These are phyloP conservation scores for Metschnikowia koreensis DNA, from an alignment of 805 yeast genomes.

Conservation along the genomic window DNA sequence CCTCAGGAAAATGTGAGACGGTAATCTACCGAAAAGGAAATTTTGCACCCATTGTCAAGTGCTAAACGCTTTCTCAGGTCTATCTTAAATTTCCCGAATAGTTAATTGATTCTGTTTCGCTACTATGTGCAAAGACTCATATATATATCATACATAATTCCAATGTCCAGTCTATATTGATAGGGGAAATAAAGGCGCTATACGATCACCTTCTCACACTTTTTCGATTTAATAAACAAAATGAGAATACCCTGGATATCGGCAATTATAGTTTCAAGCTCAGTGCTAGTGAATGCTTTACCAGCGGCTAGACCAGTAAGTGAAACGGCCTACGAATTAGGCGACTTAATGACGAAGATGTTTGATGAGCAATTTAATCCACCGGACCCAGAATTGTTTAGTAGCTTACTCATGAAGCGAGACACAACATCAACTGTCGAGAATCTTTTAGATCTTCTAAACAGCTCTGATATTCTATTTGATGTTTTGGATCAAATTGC, in stretches of 20 bases:
- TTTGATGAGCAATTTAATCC: slow-evolving; percentile 7
- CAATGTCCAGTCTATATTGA: too few relatives aligned
- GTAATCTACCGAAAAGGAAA: slow-evolving; percentile 11
- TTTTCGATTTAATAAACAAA: neutral
- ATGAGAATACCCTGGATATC: slow-evolving; percentile 17
- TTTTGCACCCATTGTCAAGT: slow-evolving; percentile 12
- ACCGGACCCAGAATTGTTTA: slow-evolving; percentile 16
- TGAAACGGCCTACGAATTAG: slow-evolving; percentile 10
- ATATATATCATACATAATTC: too few relatives aligned
- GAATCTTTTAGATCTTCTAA: slow-evolving; percentile 24
- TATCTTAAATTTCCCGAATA: neutral
- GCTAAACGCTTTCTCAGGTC: neutral
- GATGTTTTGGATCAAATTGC: slow-evolving; percentile 35
- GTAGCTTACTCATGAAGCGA: slow-evolving; percentile 14
- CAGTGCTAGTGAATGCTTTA: slow-evolving; percentile 18
- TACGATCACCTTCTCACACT: neutral
- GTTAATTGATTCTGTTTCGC: neutral
- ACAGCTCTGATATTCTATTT: slow-evolving; percentile 35
- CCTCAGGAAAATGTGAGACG: neutral
- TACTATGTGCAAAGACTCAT: too few relatives aligned
- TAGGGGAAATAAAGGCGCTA: too few relatives aligned
- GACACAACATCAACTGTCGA: slow-evolving; percentile 26
- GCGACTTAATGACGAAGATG: slow-evolving; percentile 5
- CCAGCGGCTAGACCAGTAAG: slow-evolving; percentile 24
- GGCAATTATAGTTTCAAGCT: slow-evolving; percentile 10